Evolutionary conservation across 441 rosid genomes (phyloP).

Genomic region (Erodium chrysanthum): DNA sequence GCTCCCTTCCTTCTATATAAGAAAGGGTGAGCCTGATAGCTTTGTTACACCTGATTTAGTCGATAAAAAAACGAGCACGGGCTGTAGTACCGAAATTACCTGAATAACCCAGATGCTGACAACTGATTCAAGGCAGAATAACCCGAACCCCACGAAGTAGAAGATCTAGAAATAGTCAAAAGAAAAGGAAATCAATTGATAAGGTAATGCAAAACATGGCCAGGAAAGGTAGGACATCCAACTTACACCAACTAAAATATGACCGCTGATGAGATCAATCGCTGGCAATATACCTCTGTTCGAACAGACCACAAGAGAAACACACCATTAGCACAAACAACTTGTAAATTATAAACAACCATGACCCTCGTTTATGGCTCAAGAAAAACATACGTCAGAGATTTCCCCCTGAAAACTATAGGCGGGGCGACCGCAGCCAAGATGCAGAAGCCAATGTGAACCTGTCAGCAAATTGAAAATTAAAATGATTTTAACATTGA

Average conservation of each 20-base stretch:
- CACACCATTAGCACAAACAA: neutral
- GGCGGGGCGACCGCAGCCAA: conserved; percentile 95
- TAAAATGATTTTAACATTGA: conserved; percentile 11
- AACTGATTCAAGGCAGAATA: conserved; percentile 63
- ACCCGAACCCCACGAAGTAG: conserved; percentile 79
- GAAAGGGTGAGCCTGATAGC: too few species aligned
- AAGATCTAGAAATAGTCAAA: conserved; percentile 37
- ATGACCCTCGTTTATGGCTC: neutral
- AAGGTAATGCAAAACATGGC: neutral
- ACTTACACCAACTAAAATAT: neutral
- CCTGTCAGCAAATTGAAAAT: conserved; percentile 33
- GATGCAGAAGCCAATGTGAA: conserved; percentile 78
- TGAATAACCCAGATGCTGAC: conserved; percentile 97
- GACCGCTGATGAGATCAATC: neutral
- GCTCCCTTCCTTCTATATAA: too few species aligned
- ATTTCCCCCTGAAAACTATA: conserved; percentile 83
- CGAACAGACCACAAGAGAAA: neutral
- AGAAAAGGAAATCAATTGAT: conserved; percentile 17
- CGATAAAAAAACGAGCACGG: too few species aligned
- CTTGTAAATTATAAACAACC: neutral
- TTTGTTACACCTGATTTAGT: too few species aligned
- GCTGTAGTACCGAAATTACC: conserved; percentile 31
- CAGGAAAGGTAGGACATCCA: neutral
- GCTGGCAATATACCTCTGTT: conserved; percentile 7
- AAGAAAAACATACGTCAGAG: conserved; percentile 63